Percentiles rank a stretch among this genome's conserved stretches.
Evolutionary conservation across 305 asterid species (phyloP).

Genomic region (Fraxinus dipetala): DNA sequence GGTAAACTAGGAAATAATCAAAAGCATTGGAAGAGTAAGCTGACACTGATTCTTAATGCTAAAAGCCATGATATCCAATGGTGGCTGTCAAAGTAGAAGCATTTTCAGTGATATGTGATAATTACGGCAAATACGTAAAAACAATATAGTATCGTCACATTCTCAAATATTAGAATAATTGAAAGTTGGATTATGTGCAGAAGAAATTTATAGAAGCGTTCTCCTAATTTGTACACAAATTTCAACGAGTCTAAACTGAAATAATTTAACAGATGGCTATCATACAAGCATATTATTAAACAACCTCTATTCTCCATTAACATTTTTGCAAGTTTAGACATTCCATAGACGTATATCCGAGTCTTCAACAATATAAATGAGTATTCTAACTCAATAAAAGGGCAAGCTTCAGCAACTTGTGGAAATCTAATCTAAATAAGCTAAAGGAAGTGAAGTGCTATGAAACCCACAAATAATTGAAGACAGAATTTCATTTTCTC

Average conservation of each 20-base stretch:
- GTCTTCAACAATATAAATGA: background rate
- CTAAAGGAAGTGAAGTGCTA: background rate
- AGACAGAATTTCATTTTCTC: background rate
- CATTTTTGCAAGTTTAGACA: background rate
- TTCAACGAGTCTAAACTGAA: background rate
- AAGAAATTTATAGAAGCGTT: background rate
- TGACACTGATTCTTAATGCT: background rate
- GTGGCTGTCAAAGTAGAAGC: background rate
- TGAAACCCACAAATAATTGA: background rate
- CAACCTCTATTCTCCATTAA: background rate
- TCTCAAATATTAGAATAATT: background rate
- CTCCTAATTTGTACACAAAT: background rate
- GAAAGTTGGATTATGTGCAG: background rate
- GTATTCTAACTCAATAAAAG: background rate
- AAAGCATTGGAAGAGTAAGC: background rate
- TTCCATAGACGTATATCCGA: background rate
- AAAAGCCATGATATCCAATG: background rate
- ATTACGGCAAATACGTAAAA: background rate
- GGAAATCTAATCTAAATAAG: background rate
- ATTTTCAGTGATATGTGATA: background rate
- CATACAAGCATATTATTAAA: background rate
- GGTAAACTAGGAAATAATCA: background rate
- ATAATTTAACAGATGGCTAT: background rate
- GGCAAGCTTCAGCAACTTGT: background rate
- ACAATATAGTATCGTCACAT: background rate